Evolutionary conservation across 2,329 filamentous ascomycete genomes (phyloP), one percentile per base, ranked within the genome.

Genomic region (Mariannaea elegans): DNA sequence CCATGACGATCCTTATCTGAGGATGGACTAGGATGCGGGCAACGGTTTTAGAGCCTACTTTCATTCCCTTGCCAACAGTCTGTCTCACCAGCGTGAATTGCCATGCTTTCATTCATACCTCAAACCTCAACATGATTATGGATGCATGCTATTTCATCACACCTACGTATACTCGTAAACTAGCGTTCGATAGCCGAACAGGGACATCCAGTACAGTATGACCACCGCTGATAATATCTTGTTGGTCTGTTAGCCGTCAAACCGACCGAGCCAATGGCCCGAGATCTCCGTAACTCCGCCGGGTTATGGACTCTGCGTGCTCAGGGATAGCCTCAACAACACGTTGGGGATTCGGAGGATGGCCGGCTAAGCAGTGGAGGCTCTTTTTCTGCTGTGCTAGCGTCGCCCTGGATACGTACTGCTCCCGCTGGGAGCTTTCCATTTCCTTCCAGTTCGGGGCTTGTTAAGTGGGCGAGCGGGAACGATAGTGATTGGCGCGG

Each of bases 301-400:
- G 50, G 45, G 45, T 23, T 44, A 53, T 49, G 56, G 56, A 48
- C 49, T 38, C 27, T 41, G 34, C 27, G 7, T 31, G 27, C 12
- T 31, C 7, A 31, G 27, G 27, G n/a, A 18, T 23, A 32, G 24
- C 21, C 36, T 31, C 59, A 62, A 62, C 59, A 61, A 27, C 32
- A n/a, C 67, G 67, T 70, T 70, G 67, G 64, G 67, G 68, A 69
- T 61, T 63, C 67, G 67, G 67, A 63, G 54, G 54, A 70, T 61
- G 65, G 14, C 65, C 67, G 67, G 21, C 21, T 24, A 19, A 5
- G 58, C 52, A 34, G 41, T 45, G 68, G 66, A 64, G 66, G 62
- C 55, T 68, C 13, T 36, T 29, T 39, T 6, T 12, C 38, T 19
- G 14, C 38, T 6, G 9, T 41, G 24, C 38, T 18, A 19, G 38